Base-by-base conservation (phyloP, 495 filamentous ascomycete genomes). In the Evansstolkia leycettana region DNA sequence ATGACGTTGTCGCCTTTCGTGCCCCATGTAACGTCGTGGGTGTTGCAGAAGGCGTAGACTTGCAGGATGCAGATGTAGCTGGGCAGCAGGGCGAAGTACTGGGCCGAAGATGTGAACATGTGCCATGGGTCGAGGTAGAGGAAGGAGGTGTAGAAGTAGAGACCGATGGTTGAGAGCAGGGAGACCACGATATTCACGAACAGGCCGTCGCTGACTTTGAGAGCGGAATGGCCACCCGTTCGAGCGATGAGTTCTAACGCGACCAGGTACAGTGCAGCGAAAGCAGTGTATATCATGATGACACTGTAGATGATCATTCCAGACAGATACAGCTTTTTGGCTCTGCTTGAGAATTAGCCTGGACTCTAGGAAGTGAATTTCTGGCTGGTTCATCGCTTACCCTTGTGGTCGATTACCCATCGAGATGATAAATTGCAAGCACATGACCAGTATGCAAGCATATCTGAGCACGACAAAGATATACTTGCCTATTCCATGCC, bases 11-110 rank as follows among this genome's bases (percentile, higher is more conserved):
- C 92, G 37, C 92, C 92, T 57, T 99, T 99, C 16, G 92, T 99
- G 30, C 90, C 90, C 90, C 90, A 98, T 3, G 88, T 93, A 9
- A 98, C 86, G 62, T 98, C 90, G 70, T 98, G 90, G 26, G 90
- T 93, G 69, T 99, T 99, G 70, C 90, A 99, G 58, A 99, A 96
- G 24, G 90, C 90, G 66, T 99, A 99, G 26, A 96, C 86, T 57
- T 96, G 92, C 17, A 99, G 65, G 0, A 84, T 95, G 69, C 90
- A 95, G 60, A 99, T 92, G 64, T 96, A 99, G 31, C 66, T 75
- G 0, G 90, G 90, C 16, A 99, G 67, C 17, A 99, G 74, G 31
- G 84, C 69, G 51, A 96, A 94, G 66, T 99, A 99, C 56, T 94
- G 88, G n/a, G 72, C 71, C 0, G 83, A 78, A 1, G 75, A 83